Evolutionary conservation across 257 asterid species (phyloP).

Genomic region (Rhazya stricta): DNA sequence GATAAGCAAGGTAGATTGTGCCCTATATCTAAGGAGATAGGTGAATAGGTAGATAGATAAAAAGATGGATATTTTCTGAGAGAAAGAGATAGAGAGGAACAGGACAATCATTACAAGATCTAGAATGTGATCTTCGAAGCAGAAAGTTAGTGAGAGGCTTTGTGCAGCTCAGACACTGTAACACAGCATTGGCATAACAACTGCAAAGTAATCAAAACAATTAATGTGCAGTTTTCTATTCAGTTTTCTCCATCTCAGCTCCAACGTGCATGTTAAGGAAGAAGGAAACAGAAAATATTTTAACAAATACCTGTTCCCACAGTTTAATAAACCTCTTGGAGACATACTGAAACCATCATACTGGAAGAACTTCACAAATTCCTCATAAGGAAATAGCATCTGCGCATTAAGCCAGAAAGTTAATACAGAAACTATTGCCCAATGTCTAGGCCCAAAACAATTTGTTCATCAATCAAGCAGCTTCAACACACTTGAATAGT

Average conservation of each 20-base stretch:
- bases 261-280: neutral
- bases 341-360: conserved; percentile 43
- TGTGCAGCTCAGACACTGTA: conserved; percentile 80
- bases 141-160: conserved; percentile 73
- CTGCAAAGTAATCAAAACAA: conserved; percentile 39
- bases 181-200: conserved; percentile 87
- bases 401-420: conserved; percentile 29
- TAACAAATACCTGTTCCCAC: conserved; percentile 69
- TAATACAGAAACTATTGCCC: conserved; percentile 10
- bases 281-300: conserved; percentile 8
- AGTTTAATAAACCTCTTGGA: conserved; percentile 75
- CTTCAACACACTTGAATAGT: neutral
- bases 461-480: conserved; percentile 19
- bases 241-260: neutral
- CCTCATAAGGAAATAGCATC: conserved; percentile 91
- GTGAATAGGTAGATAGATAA: neutral
- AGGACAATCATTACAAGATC: conserved; percentile 46
- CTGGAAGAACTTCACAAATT: conserved; percentile 67
- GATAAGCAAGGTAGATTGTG: conserved; percentile 3
- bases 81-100: neutral
- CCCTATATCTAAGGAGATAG: neutral
- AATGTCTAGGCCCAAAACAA: conserved; percentile 7
- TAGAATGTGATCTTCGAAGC: conserved; percentile 72
- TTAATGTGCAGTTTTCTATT: neutral
- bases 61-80: neutral